Evolutionary conservation across 169 alveolate species (phyloP).

Genomic region (Plasmodium inui): DNA sequence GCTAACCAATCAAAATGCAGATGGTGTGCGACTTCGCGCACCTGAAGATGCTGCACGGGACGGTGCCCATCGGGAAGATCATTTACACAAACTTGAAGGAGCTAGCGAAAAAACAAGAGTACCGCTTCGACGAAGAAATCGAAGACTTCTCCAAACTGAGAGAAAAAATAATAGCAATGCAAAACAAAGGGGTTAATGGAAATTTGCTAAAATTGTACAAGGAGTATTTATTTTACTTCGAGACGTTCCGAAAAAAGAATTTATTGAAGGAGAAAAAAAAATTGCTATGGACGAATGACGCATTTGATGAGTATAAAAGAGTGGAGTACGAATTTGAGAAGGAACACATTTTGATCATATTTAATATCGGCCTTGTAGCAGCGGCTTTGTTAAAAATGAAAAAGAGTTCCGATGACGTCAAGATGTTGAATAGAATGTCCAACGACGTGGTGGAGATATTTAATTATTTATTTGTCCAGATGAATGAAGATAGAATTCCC

Average conservation of each 20-base stretch:
- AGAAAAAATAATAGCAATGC: conserved; percentile 20
- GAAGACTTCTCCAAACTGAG: conserved; percentile 8
- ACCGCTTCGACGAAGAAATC: conserved; percentile 42
- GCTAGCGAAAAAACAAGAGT: not conserved
- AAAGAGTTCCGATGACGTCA: conserved; percentile 35
- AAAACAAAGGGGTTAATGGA: not conserved
- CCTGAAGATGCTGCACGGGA: conserved; percentile 50
- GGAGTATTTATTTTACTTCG: conserved; percentile 75
- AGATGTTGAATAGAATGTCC: conserved; percentile 58
- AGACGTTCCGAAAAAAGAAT: conserved; percentile 37
- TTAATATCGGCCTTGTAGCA: conserved; percentile 37
- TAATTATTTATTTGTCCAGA: conserved; percentile 42
- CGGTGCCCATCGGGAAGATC: conserved; percentile 29
- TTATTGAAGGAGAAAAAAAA: conserved; percentile 30
- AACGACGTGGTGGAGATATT: conserved; percentile 43
- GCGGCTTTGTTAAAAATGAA: conserved; percentile 35
- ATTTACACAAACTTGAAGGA: conserved; percentile 26
- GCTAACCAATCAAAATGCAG: conserved; percentile 13
- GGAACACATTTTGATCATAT: conserved; percentile 35
- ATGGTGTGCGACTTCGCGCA: conserved; percentile 50
- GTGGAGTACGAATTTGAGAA: conserved; percentile 53
- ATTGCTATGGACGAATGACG: conserved; percentile 29
- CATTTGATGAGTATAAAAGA: conserved; percentile 47
- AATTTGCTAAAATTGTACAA: conserved; percentile 54
- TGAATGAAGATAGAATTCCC: conserved; percentile 21